Evolutionary conservation across 257 asterid species (phyloP).

Genomic region (Hygrophila difformis): DNA sequence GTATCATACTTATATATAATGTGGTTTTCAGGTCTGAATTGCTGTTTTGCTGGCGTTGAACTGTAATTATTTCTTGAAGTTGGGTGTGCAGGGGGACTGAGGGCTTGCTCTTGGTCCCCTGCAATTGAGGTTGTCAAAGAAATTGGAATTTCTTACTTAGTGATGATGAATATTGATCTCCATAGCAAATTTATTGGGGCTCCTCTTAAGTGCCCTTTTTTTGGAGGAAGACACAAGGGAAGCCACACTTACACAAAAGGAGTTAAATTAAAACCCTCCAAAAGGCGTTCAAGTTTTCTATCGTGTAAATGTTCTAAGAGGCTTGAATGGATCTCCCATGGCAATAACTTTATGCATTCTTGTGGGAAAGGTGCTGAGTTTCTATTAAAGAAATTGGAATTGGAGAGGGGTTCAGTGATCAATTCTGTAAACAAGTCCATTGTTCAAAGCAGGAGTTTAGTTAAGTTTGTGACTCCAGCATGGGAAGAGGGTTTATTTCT

Average conservation of each 20-base stretch:
- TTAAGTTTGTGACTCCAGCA: slow-evolving; percentile 52
- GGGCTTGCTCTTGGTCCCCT: slow-evolving; percentile 94
- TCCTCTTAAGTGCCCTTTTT: slow-evolving; percentile 40
- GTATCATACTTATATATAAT: no score
- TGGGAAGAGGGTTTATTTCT: slow-evolving; percentile 91
- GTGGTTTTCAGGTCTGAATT: slow-evolving; percentile 23
- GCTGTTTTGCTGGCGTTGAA: slow-evolving; percentile 16
- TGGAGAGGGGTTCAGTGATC: slow-evolving; percentile 49
- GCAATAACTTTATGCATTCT: slow-evolving; percentile 49
- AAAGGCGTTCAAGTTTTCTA: slow-evolving; percentile 27
- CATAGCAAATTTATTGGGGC: slow-evolving; percentile 55
- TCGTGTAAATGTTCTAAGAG: slow-evolving; percentile 48
- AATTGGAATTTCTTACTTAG: slow-evolving; percentile 12
- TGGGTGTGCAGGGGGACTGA: slow-evolving; percentile 52
- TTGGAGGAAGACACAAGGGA: slow-evolving; percentile 27
- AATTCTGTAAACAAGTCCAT: slow-evolving; percentile 65
- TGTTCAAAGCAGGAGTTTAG: slow-evolving; percentile 48
- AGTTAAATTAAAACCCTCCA: slow-evolving; percentile 22
- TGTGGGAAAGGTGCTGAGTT: slow-evolving; percentile 56
- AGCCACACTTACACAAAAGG: slow-evolving; percentile 22
- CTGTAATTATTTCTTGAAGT: slow-evolving; percentile 9
- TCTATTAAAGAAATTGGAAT: slow-evolving; percentile 58
- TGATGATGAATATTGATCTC: slow-evolving; percentile 48
- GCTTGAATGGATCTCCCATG: slow-evolving; percentile 61
- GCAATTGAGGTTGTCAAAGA: slow-evolving; percentile 30